Evolutionary conservation across 2,329 filamentous ascomycete species (phyloP), one percentile per base, ranked within the genome.

Genomic region (Aureobasidium sp.): DNA sequence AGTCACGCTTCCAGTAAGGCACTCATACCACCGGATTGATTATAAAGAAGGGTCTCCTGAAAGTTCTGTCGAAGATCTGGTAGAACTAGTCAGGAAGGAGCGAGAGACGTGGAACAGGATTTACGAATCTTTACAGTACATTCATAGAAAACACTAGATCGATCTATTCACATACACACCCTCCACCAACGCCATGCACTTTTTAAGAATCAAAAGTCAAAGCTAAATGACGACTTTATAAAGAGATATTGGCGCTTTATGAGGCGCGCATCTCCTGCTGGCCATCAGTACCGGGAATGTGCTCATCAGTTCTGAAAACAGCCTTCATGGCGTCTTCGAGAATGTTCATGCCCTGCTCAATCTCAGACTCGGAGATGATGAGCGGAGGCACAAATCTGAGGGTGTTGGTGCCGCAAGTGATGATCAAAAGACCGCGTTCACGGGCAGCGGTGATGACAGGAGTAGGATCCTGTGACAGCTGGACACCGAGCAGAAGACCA

Each of bases 381-480:
- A 99, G 77, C 64, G 90, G 89, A 36, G 94, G 94, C 62, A 97
- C 92, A 69, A 99, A 96, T 52, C 94, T 82, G 68, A 99, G 77
- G 9, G 92, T 97, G 72, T 97, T 96, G 34, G 87, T 92, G 1
- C 94, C 94, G 32, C 91, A 93, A 1, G 92, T 97, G 71, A 99
- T 97, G 64, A 99, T 81, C 63, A 99, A 75, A 70, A 99, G 74
- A 0, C 94, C 94, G 64, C 91, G 82, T 78, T 97, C 91, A 65
- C 94, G 82, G 20, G 92, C 92, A 12, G 92, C 92, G 66, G 87
- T 91, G 64, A 99, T 81, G 64, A 99, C 86, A 13, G 81, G 82
- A 20, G 82, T 82, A 34, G 85, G 90, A 71, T 94, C 88, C 66
- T 85, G 79, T 7, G 81, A 85, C 62, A 99, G 78, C 77, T 99